Percentiles rank a stretch among this genome's conserved stretches.
These are phyloP conservation scores for Binderoboletus segoi DNA, from an alignment of 1,284 basidiomycete genomes.

Conservation along the genomic window DNA sequence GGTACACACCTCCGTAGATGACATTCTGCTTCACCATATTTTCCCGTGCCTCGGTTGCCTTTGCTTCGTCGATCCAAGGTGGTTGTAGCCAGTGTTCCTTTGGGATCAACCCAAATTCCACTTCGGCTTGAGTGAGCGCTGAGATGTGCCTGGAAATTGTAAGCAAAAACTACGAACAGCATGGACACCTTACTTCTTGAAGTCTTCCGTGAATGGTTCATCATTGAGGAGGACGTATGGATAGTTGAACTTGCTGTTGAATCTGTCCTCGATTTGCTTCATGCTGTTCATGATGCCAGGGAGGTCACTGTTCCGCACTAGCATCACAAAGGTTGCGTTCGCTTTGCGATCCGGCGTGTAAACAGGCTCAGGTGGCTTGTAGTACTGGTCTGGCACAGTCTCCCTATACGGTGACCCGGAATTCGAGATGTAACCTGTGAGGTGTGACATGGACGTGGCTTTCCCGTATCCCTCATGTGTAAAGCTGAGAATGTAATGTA, in stretches of 20 bases:
- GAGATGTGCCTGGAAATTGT: constrained; percentile 56
- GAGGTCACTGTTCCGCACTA: constrained; percentile 85
- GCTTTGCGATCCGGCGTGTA: constrained; percentile 57
- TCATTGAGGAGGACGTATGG: constrained; percentile 91
- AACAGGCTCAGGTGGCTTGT: constrained; percentile 41
- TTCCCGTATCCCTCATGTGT: constrained; percentile 70
- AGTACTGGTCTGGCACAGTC: constrained; percentile 58
- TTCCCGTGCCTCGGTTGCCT: constrained; percentile 71
- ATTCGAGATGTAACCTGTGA: constrained; percentile 50
- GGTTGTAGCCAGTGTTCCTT: constrained; percentile 87
- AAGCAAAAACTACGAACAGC: neutral
- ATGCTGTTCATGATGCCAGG: constrained; percentile 71
- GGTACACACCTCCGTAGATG: constrained; percentile 78
- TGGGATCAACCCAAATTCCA: constrained; percentile 84
- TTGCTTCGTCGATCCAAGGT: constrained; percentile 78
- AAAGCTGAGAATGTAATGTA: constrained; percentile 74
- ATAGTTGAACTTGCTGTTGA: constrained; percentile 85
- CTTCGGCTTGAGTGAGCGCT: constrained; percentile 64
- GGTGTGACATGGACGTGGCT: constrained; percentile 59
- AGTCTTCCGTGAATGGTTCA: constrained; percentile 73
- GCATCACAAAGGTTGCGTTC: constrained; percentile 84
- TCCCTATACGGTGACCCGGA: constrained; percentile 52
- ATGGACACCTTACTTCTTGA: constrained; percentile 59
- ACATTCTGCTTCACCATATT: constrained; percentile 81
- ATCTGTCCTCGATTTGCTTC: constrained; percentile 79